phyloP scores from a whole-genome alignment of 169 alveolate species.

The Eimeria sp. region DNA sequence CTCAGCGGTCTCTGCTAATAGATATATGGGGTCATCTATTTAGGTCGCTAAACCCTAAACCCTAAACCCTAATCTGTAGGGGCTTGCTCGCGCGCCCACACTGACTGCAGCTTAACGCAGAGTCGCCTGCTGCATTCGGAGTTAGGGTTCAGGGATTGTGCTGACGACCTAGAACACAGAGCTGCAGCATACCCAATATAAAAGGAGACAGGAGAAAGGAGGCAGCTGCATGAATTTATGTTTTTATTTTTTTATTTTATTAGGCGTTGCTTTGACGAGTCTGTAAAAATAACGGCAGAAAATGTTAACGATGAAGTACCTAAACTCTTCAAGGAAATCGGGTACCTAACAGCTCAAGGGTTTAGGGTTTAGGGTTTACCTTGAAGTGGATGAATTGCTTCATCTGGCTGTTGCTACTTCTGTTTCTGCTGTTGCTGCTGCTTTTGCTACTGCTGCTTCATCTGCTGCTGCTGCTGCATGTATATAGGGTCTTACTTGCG shows the following conservation, averaged over 20 bases:
- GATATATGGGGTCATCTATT: conserved; percentile 48
- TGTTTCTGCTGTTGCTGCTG: background rate
- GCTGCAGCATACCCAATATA: background rate
- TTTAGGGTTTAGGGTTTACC: conserved; percentile 36
- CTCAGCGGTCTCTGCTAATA: conserved; percentile 46
- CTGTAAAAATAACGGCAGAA: conserved; percentile 69
- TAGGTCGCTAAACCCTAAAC: conserved; percentile 52
- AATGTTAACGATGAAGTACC: conserved; percentile 84
- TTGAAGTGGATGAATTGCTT: background rate
- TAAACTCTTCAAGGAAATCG: conserved; percentile 80
- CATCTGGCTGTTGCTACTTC: background rate
- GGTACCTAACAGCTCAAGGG: conserved; percentile 43
- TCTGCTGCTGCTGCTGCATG: background rate
- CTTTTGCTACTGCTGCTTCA: background rate
- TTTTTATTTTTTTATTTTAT: background rate
- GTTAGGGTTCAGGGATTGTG: conserved; percentile 4
- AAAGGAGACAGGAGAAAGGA: background rate
- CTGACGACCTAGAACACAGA: background rate
- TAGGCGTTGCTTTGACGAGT: conserved; percentile 73
- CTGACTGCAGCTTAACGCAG: too few species aligned
- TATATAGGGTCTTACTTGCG: too few species aligned
- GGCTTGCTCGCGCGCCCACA: too few species aligned
- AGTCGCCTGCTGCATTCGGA: background rate
- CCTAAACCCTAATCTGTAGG: conserved; percentile 22
- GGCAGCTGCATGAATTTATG: background rate